Evolutionary conservation across 495 filamentous ascomycete species (phyloP), one percentile per base, ranked within the genome.

Genomic region (Evernia prunastri): DNA sequence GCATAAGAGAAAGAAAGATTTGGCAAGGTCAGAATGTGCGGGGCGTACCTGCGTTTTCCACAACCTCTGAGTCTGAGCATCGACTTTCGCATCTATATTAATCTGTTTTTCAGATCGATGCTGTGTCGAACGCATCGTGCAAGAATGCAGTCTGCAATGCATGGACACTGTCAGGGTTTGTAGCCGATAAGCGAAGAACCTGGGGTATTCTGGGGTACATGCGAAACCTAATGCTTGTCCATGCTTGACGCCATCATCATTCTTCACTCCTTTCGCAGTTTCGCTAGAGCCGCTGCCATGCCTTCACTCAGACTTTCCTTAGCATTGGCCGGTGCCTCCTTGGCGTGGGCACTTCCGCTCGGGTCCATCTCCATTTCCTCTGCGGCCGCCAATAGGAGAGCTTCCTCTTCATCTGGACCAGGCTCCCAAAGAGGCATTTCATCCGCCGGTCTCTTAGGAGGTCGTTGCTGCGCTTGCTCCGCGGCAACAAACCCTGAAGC

Each of bases 221-320:
- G 23, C 25, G 47, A 51, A 27, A 51, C 10, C 10, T 51, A 25
- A 51, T 2, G 23, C 47, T 51, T 31, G 9, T 27, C 17, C 49
- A 29, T 5, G 13, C 12, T 4, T 23, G 25, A 12, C 11, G n/a
- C 12, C 15, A 1, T 18, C 25, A 18, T 72, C 62, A 66, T 35
- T 71, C 25, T 31, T 72, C 62, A 66, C 36, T 71, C 68, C 60
- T 79, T 74, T 58, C 82, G 71, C 35, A 86, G 69, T 64, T 80
- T 86, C 47, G 79, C 76, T 57, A 87, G 69, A 6, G 85, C 85
- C 43, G 81, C 80, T 77, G 82, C 77, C 37, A 87, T 78, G 15
- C 83, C 78, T 60, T 81, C 79, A 63, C 74, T 79, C 67, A 82
- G 71, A 18, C 72, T 71, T 60, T 79, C 78, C 31, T 76, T 71